Base-by-base conservation (phyloP, 2,329 filamentous ascomycete genomes). In the Chrysoporthe puriensis region DNA sequence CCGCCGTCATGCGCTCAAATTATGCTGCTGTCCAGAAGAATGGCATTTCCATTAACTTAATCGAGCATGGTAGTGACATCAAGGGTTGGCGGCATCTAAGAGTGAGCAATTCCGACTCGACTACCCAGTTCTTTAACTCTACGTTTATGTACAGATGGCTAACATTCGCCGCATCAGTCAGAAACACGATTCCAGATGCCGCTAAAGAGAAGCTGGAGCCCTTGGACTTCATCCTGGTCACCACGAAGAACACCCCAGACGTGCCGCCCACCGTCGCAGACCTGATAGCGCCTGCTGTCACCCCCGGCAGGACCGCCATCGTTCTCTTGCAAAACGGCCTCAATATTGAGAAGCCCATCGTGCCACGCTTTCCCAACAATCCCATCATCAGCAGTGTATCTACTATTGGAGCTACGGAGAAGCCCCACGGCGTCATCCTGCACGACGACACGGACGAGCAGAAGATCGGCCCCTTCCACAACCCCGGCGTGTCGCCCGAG, bases 291-390 rank as follows among this genome's bases (percentile, higher is more conserved):
- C 87, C 88, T 0, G 79, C 91, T 3, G 85, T 92, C 16, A 78
- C 80, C 0, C 76, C 82, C 1, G 74, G 76, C 46, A 86, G 87
- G 1, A 50, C 13, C 46, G 84, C 83, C 58, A 86, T 92, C 70
- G 87, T 91, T 13, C 81, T 91, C 62, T 89, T 91, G 70, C 90
- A 91, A 76, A 91, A 91, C 74, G 90, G 90, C 32, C 82, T 91
- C 21, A 89, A 89, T 18, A 88, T 91, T n/a, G 90, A 92, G 75
- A 84, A 84, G 16, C 88, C 89, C 4, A 91, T 91, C 77, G 79
- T 83, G 42, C 79, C 80, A 63, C 84, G 89, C 5, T 92, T 92
- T 72, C 87, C 89, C 0, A 59, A 74, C 3, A 85, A 84, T 1
- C 82, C 85, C 1, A 86, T 93, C 58, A 78, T 92, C 67, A 90